phyloP scores from a whole-genome alignment of 257 asterid species.

The Buddleja alternifolia region DNA sequence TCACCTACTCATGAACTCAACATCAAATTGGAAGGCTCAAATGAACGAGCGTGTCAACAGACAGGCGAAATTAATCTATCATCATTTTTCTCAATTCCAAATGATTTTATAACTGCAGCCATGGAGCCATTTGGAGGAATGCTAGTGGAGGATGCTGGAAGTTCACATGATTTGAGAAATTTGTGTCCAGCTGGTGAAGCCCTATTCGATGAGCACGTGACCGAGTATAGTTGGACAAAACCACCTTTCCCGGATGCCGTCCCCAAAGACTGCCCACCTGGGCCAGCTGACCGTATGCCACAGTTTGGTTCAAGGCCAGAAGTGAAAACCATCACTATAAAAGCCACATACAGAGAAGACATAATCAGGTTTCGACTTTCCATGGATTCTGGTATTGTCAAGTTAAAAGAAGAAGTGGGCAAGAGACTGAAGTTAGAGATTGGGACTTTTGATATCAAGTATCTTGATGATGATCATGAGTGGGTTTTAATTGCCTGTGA shows the following conservation, averaged over 20 bases:
- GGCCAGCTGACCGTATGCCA: slow-evolving; percentile 43
- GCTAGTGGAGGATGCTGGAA: slow-evolving; percentile 81
- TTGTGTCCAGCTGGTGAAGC: slow-evolving; percentile 57
- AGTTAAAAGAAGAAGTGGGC: slow-evolving; percentile 74
- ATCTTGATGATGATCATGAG: slow-evolving; percentile 85
- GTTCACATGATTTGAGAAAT: slow-evolving; percentile 76
- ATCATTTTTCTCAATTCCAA: slow-evolving; percentile 48
- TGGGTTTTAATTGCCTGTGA: slow-evolving; percentile 84
- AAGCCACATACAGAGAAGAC: slow-evolving; percentile 78
- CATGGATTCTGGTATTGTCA: slow-evolving; percentile 50
- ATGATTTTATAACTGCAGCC: slow-evolving; percentile 35
- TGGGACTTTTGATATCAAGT: slow-evolving; percentile 83
- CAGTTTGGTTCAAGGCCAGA: slow-evolving; percentile 50
- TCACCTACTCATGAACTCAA: slow-evolving; percentile 48
- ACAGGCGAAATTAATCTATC: slow-evolving; percentile 48
- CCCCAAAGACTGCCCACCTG: slow-evolving; percentile 41
- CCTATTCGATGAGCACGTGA: slow-evolving; percentile 49
- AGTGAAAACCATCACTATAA: slow-evolving; percentile 61
- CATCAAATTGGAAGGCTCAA: slow-evolving; percentile 35
- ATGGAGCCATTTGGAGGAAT: slow-evolving; percentile 60
- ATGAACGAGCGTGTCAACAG: slow-evolving; percentile 40
- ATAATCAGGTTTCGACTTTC: slow-evolving; percentile 74
- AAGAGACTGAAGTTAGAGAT: slow-evolving; percentile 74
- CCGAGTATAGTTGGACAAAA: slow-evolving; percentile 63
- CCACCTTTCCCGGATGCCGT: slow-evolving; percentile 35